Evolutionary conservation across 116 monocot genomes (phyloP), one percentile per base, ranked within the genome.

Genomic region (Posidonia oceanica): DNA sequence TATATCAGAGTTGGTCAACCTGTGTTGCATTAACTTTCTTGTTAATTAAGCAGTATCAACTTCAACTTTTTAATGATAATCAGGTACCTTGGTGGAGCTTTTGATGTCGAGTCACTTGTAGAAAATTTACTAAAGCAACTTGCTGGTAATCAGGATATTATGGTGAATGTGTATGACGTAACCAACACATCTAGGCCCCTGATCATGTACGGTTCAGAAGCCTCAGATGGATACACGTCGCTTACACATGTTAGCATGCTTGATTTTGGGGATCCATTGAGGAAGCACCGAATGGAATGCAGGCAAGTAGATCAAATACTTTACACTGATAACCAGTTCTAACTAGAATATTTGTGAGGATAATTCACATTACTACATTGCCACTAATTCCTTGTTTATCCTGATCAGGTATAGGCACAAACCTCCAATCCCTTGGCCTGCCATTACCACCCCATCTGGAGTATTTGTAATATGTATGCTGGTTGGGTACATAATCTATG

Each of bases 51-150:
- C 8, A 61, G 13, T 61, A 13, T 61, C 23, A 36, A 61, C n/a
- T n/a, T n/a, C n/a, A n/a, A n/a, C 61, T 61, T 7, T 39, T 14
- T 3, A 52, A 67, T 48, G 20, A 39, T 69, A 69, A 29, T 16
- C 78, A 98, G 97, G 52, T 98, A 92, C 64, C 85, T 93, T 65
- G 98, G 98, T 65, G 98, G 98, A 62, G 93, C 93, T 71, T 98
- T 98, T 82, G 98, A 93, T 75, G 93, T 98, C 39, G 93, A 98
- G 68, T 92, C 90, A 55, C 86, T 98, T 23, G 89, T 98, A 23
- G 93, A 98, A 71, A 92, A 92, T 82, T 78, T 98, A 72, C 71
- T 98, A 74, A 87, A 82, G 72, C 89, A 93, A 65, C 93, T 98
- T 73, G 98, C 93, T 69, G 93, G 84, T 22, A 89, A 84, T 80